Evolutionary conservation across 306 rosid genomes (phyloP), one percentile per base, ranked within the genome.

Genomic region (Lathyrus aphaca): DNA sequence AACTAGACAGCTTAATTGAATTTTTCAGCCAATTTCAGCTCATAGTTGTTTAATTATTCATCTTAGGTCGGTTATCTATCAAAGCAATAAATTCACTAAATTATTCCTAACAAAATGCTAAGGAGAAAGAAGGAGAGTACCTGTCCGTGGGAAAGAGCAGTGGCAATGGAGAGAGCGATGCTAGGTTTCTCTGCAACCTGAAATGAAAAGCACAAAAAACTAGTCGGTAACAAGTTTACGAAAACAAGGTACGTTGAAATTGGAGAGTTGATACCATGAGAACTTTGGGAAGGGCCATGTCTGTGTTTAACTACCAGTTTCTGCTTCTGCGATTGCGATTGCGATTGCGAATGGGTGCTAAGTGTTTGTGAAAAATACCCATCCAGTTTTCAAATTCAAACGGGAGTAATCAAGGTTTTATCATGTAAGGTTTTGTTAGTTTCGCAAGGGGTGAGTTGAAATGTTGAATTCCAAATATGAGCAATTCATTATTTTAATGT

Each of bases 141-240:
- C 82, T 83, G 86, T 50, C 91, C 83, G 40, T 21, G 88, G 45
- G 98, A 93, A 79, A 93, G 97, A 58, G 77, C 89, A 32, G 87
- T 62, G 37, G 98, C 94, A 66, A 93, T 86, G 17, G 97, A 86
- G 57, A 85, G 86, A 75, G 98, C 91, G 73, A 93, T 93, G 83
- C 97, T 93, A 25, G 97, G 98, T 82, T 93, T 93, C 89, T 93
- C 97, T 10, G 94, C 96, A 2, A 93, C 98, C 96, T 92, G 81
- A 54, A 45, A 55, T 5, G 76, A 21, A 78, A 74, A 10, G 39
- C 67, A 57, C 53, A 65, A 37, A 29, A 29, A 56, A 21, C 7
- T 14, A 32, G 43, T 32, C 10, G 70, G 74, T 38, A 60, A 45
- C 14, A 65, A 73, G 57, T 10, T 44, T 14, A 40, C 27, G 37